Evolutionary conservation across 2,329 filamentous ascomycete species (phyloP).

Genomic region (Coniella vitis): DNA sequence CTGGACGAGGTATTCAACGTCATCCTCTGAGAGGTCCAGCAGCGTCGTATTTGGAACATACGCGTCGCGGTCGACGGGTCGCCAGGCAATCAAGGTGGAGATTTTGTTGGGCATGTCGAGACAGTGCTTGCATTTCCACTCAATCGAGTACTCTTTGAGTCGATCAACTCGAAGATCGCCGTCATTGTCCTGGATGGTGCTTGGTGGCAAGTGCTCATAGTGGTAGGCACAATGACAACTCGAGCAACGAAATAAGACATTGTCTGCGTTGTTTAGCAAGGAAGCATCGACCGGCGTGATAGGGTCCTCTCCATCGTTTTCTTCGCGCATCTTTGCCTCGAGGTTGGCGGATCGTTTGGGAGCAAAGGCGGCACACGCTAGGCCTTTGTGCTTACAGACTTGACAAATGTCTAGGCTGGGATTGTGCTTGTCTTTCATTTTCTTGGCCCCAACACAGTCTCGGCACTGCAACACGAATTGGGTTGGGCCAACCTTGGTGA

Average conservation of each 20-base stretch:
- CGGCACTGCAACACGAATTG: conserved; percentile 86
- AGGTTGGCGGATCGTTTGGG: conserved; percentile 65
- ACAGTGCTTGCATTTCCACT: conserved; percentile 80
- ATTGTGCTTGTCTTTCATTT: conserved; percentile 60
- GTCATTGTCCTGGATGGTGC: conserved; percentile 29
- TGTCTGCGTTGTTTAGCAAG: conserved; percentile 67
- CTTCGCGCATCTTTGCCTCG: conserved; percentile 74
- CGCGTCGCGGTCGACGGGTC: conserved; percentile 54
- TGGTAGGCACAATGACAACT: conserved; percentile 76
- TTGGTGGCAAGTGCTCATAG: conserved; percentile 68
- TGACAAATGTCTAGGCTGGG: conserved; percentile 69
- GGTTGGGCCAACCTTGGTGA: conserved; percentile 73
- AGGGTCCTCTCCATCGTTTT: conserved; percentile 75
- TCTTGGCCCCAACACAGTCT: conserved; percentile 65
- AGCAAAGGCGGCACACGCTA: conserved; percentile 69
- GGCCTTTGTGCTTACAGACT: conserved; percentile 57
- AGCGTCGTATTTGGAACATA: conserved; percentile 47
- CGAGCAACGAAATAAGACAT: conserved; percentile 77
- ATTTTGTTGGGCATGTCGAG: conserved; percentile 58
- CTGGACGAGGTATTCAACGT: conserved; percentile 90
- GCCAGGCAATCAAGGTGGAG: conserved; percentile 79
- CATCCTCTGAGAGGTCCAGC: conserved; percentile 58
- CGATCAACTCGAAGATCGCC: conserved; percentile 52
- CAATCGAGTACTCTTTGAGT: conserved; percentile 63
- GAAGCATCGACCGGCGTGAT: conserved; percentile 54